Base-by-base conservation (phyloP, 257 asterid species). In the Perilla frutescens region DNA sequence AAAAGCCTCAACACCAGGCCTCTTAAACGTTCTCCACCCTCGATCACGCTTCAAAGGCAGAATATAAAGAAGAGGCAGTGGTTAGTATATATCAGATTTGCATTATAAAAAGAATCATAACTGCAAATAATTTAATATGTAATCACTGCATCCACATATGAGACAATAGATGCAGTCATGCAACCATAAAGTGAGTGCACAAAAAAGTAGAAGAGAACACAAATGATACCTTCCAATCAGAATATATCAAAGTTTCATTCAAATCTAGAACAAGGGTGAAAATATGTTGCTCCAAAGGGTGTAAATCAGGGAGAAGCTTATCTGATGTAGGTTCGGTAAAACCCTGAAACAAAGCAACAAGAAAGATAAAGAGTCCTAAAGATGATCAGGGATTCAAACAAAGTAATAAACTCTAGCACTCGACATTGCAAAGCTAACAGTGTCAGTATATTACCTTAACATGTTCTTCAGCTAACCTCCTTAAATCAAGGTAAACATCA, bases 1-100 rank as follows among this genome's bases (percentile, higher is more conserved):
- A 80, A 94, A 94, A 80, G 87, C 90, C 53, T 91, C 99, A 67
- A 91, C 96, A 37, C 99, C 97, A 32, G 99, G 99, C 80, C 99
- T 84, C 74, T 94, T 94, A 81, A 88, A 88, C 51, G 98, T 91
- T 81, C 96, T 89, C 99, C 98, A 94, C 20, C 98, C 97, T 79
- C 98, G 84, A 13, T 90, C 96, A 73, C 99, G 97, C 99, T 93
- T 79, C 61, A 71, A 56, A 48, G 45, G 55, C 69, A 49, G 9
- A 73, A 62, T 14, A 72, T 45, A 68, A 59, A 57, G 57, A 12
- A 76, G 12, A 40, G 14, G 66, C 58, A 53, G 32, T 31, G 40
- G 13, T 31, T 31, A 47, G 55, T 13, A 66, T 31, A 13, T 13
- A 32, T 47, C 29, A 32, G 58, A 47, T 26, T 66, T 66, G 56